Base-by-base conservation (phyloP, 371 early-diverging fungal genomes). In the Mortierella sp. region DNA sequence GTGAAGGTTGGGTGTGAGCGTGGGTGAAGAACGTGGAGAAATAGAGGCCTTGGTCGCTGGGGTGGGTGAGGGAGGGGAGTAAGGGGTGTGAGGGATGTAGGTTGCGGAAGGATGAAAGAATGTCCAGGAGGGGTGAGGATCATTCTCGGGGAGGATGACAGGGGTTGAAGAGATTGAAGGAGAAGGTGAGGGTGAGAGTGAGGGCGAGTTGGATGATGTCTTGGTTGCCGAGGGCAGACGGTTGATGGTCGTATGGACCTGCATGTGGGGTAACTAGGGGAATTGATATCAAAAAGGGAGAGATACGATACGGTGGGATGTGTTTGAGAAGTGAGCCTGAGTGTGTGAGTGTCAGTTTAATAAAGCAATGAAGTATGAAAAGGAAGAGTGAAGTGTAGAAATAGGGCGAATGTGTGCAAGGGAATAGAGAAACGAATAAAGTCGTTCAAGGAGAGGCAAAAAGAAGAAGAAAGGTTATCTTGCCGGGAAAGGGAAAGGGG, bases 91-190 rank as follows among this genome's bases (percentile, higher is more conserved):
- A 2, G 75, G 75, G 47, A 74, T 74, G 76, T 78, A 82, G 0
- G 83, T 75, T 19, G 83, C 83, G 2, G 72, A 68, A 31, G 84
- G 70, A 14, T 79, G 79, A 67, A 83, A 83, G 84, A 83, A 83
- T 11, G 73, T 73, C 84, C 84, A 83, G 40, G 84, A 75, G 13
- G 84, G 84, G 61, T 79, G 66, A 26, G 84, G 84, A 66, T 83
- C 84, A 47, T 73, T 72, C 29, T 83, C 79, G 34, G 73, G 73
- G n/a, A 41, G 70, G 68, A 83, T 69, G 31, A 74, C 66, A 24
- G 53, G 55, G 45, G 58, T 50, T 16, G 47, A 66, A 53, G 29
- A 65, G 45, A n/a, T 16, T 53, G 31, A 47, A 55, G 66, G 22
- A 7, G 64, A 29, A 4, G 66, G 16, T 24, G 29, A 39, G 41